A percentile compares a stretch with the other conserved stretches of the same genome.
Conservation (phyloP, 495 filamentous ascomycete species). For the Chaetomidium leptoderma region DNA sequence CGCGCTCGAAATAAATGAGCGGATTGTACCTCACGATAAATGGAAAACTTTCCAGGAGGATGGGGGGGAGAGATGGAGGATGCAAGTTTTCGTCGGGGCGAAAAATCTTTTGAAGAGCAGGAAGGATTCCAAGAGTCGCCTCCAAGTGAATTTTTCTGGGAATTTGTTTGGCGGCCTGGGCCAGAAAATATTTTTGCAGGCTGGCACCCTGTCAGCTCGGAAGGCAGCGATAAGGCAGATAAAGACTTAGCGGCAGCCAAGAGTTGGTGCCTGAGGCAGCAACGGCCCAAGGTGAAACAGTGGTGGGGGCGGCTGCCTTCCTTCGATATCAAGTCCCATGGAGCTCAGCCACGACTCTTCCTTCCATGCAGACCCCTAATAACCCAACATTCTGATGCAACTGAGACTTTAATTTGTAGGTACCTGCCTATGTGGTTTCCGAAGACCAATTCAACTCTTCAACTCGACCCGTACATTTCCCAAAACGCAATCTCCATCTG, state of each 20-base stretch:
- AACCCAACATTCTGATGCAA: too few relatives aligned
- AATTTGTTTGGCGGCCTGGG: conserved; percentile 6
- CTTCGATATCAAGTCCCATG: too few relatives aligned
- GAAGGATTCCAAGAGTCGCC: conserved; percentile 17
- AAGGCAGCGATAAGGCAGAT: conserved; percentile 9
- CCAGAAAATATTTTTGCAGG: conserved; percentile 17
- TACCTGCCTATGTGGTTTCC: not conserved
- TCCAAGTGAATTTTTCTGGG: conserved; percentile 8
- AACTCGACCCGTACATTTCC: conserved; percentile 59
- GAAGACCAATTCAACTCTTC: not conserved
- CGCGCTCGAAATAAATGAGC: conserved; percentile 15
- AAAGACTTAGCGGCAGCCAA: not conserved
- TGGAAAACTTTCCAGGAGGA: not conserved
- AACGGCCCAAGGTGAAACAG: not conserved
- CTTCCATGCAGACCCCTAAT: too few relatives aligned
- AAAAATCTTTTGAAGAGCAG: conserved; percentile 16
- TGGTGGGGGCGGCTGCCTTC: too few relatives aligned
- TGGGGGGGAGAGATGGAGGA: not conserved
- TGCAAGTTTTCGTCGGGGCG: conserved; percentile 15
- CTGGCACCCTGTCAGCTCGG: conserved; percentile 1
- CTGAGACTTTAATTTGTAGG: not conserved
- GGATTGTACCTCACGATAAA: conserved; percentile 17
- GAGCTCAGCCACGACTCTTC: too few relatives aligned
- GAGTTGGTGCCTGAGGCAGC: conserved; percentile 8
- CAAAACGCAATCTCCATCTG: conserved; percentile 86